Evolutionary conservation across 116 monocot genomes (phyloP).

Genomic region (Trichopus zeylanicus): DNA sequence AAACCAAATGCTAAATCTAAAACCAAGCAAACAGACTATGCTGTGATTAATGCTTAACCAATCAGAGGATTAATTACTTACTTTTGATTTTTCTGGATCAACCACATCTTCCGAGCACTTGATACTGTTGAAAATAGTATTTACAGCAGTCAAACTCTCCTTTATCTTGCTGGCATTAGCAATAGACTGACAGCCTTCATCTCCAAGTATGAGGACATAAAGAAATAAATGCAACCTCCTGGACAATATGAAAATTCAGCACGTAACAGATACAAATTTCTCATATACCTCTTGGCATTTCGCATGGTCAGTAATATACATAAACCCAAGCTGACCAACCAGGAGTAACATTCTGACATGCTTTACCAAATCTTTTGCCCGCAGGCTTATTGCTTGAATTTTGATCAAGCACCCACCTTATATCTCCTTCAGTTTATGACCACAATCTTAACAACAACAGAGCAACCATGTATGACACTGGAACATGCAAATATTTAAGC

Average conservation of each 20-base stretch:
- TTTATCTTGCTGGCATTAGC: slow-evolving; percentile 24
- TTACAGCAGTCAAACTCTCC: slow-evolving; percentile 37
- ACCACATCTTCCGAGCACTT: slow-evolving; percentile 77
- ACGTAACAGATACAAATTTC: slow-evolving; percentile 1
- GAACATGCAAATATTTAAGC: neutral
- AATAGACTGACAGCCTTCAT: slow-evolving; percentile 48
- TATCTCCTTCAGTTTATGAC: neutral
- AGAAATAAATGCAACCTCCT: slow-evolving; percentile 87
- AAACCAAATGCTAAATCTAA: neutral
- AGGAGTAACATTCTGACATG: neutral
- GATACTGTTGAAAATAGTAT: slow-evolving; percentile 70
- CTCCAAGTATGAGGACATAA: slow-evolving; percentile 57
- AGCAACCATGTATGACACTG: neutral
- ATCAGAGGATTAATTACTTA: slow-evolving; percentile 17
- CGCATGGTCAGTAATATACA: too few relatives aligned
- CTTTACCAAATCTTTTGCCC: neutral
- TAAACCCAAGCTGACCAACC: neutral
- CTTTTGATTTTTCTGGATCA: slow-evolving; percentile 63
- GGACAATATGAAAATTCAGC: slow-evolving; percentile 27
- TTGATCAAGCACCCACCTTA: neutral
- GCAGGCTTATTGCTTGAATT: neutral
- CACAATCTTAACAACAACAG: neutral
- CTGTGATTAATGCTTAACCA: neutral
- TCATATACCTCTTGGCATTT: neutral
- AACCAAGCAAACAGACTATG: neutral